Conservation (phyloP, 2,329 filamentous ascomycete species). For the Fonsecaea nubica region DNA sequence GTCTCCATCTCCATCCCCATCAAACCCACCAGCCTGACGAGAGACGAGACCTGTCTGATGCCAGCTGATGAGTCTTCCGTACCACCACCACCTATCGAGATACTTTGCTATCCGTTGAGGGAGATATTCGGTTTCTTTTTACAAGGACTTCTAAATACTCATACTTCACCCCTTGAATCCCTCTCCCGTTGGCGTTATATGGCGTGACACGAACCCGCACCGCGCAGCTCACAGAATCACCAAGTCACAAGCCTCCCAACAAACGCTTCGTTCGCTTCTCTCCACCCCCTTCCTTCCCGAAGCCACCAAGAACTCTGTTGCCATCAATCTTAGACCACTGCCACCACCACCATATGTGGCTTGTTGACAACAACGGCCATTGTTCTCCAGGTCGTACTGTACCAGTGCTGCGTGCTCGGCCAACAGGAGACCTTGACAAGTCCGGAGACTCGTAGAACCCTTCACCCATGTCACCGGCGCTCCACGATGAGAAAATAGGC, state of each 20-base stretch:
- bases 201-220: too few relatives aligned
- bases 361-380: not conserved
- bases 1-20: not conserved
- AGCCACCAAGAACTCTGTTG: not conserved
- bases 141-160: too few relatives aligned
- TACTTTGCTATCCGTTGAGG: too few relatives aligned
- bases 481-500: not conserved
- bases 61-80: not conserved
- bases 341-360: too few relatives aligned
- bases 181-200: not conserved
- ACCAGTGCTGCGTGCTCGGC: not conserved
- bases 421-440: not conserved
- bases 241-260: not conserved
- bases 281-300: constrained; percentile 1
- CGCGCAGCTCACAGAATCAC: constrained; percentile 1
- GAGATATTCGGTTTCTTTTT: too few relatives aligned
- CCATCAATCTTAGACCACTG: not conserved
- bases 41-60: not conserved
- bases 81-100: not conserved
- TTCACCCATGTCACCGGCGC: not conserved
- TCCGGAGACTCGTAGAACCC: not conserved
- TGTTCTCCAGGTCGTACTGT: not conserved
- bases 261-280: not conserved
- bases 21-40: not conserved
- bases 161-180: too few relatives aligned